These are phyloP conservation scores for Calonectria pteridis DNA, from an alignment of 2,329 filamentous ascomycete genomes.

Conservation along the genomic window DNA sequence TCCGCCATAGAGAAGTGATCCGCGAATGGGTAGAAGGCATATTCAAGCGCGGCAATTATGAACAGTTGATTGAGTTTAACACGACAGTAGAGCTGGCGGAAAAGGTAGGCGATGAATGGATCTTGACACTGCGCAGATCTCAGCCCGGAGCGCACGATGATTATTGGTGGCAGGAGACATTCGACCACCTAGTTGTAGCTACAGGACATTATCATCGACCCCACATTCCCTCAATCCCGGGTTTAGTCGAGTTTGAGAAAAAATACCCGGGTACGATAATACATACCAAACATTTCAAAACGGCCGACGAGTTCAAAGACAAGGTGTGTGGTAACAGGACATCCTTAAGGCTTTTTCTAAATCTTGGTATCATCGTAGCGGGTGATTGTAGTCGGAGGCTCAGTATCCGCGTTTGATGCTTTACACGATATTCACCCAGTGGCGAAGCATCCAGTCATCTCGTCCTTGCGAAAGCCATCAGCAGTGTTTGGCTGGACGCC, in stretches of 20 bases:
- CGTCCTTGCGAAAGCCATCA: neutral
- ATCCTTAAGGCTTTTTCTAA: neutral
- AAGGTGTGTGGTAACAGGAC: neutral
- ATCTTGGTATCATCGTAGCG: neutral
- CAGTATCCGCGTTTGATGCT: neutral
- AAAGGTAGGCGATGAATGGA: neutral
- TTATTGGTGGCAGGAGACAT: slow-evolving; percentile 1
- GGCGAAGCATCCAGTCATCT: neutral
- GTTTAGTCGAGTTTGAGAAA: neutral
- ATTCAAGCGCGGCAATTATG: neutral
- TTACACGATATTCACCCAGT: neutral
- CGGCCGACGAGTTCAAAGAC: neutral
- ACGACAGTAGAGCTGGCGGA: neutral
- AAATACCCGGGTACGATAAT: neutral
- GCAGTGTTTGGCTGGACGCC: neutral
- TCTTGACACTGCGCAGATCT: neutral
- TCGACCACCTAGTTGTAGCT: neutral
- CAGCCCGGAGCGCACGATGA: neutral
- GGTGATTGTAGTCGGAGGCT: neutral
- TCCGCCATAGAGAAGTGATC: neutral
- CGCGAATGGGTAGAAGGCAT: neutral
- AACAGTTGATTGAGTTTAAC: neutral
- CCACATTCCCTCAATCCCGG: neutral
- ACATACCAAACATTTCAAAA: neutral
- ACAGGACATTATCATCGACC: neutral